These are phyloP conservation scores for Penicillium sp. DNA, from an alignment of 2,329 filamentous ascomycete species.

Conservation along the genomic window DNA sequence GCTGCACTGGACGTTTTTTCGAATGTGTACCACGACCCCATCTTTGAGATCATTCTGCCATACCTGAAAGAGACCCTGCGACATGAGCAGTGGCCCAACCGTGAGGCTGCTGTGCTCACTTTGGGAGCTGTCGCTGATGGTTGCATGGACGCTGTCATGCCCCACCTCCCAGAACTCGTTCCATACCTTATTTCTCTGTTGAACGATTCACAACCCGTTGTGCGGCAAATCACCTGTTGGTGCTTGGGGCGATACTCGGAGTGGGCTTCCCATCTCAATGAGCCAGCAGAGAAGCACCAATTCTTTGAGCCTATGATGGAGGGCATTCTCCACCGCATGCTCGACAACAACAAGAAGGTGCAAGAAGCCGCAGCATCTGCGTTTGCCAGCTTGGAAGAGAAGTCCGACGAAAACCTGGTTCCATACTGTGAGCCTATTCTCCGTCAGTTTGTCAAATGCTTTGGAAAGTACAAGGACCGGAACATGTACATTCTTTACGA, in stretches of 20 bases:
- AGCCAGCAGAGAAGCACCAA: constrained; percentile 65
- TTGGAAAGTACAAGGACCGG: constrained; percentile 92
- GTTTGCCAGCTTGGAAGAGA: constrained; percentile 94
- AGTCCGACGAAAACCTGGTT: constrained; percentile 75
- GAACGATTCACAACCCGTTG: constrained; percentile 81
- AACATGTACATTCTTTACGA: constrained; percentile 99
- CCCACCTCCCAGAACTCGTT: constrained; percentile 85
- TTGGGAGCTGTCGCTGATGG: constrained; percentile 94
- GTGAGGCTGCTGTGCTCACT: constrained; percentile 91
- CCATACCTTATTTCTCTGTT: constrained; percentile 87
- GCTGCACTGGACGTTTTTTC: constrained; percentile 93
- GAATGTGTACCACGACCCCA: constrained; percentile 79
- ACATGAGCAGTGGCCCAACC: constrained; percentile 84
- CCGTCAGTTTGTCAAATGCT: constrained; percentile 88
- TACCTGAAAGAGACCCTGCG: constrained; percentile 88
- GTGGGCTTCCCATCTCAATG: constrained; percentile 79
- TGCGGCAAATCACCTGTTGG: constrained; percentile 97
- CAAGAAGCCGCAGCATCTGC: constrained; percentile 95
- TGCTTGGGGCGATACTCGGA: constrained; percentile 88
- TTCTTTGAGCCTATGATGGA: constrained; percentile 98
- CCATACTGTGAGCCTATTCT: constrained; percentile 90
- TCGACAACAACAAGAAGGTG: constrained; percentile 96
- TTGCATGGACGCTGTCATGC: constrained; percentile 84
- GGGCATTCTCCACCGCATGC: constrained; percentile 88
- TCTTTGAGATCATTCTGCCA: constrained; percentile 89